Evolutionary conservation across 1,284 basidiomycete genomes (phyloP), one percentile per base, ranked within the genome.

Genomic region (Leucoagaricus sp.): DNA sequence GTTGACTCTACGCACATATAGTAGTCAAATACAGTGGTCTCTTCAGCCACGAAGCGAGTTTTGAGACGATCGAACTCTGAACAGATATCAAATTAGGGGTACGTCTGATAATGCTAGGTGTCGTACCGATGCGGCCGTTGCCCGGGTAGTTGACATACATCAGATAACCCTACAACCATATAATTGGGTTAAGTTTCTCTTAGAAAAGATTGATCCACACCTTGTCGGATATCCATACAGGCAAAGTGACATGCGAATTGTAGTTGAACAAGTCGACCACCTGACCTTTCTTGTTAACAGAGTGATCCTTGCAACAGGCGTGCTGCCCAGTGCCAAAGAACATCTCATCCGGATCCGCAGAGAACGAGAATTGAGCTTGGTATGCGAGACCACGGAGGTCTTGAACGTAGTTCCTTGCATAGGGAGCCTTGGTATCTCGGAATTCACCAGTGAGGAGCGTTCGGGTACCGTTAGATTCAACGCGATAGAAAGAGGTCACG

Each of bases 201-300:
- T 15, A 41, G 34, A 17, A 33, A 26, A 33, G 19, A 55, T 38
- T 21, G 4, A 23, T 21, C 8, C 40, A 41, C 5, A 69, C 72
- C 65, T 75, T 76, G 62, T 70, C 73, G 10, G 75, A 76, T 72
- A 76, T 76, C 56, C 72, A 75, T 45, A 77, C 64, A 13, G 74
- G 75, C 15, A 77, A 57, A 15, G 72, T 70, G n/a, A 75, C 72
- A 61, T 75, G 72, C 7, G 73, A 75, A 56, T 77, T 76, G 59
- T 66, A 76, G 50, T 76, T 75, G 38, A 75, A 66, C 33, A 77
- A 53, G 61, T 75, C 75, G n/a, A 75, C 65, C 5, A 74, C 70
- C 52, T 76, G 72, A 2, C 74, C 73, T 62, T 76, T 76, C 65
- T 76, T 75, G 58, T 76, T 77, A 6, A 77, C 71, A 1, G 70